A percentile compares a stretch with the other conserved stretches of the same genome.
phyloP scores from a whole-genome alignment of 1,139 yeast genomes.

The Tardiomyces depauwii region DNA sequence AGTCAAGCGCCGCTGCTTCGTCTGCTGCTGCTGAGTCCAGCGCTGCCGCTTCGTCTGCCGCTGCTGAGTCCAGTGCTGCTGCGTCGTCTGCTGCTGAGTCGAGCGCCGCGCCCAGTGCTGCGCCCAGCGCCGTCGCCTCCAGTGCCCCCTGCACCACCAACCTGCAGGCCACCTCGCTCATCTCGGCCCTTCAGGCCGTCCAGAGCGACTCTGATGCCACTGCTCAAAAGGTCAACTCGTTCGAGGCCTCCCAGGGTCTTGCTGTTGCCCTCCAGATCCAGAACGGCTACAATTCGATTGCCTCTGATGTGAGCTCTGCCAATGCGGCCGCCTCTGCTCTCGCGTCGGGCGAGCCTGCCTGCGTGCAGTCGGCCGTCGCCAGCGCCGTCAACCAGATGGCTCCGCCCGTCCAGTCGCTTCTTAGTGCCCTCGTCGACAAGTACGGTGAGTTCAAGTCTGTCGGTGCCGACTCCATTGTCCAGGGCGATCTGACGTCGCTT shows the following conservation, averaged over 20 bases:
- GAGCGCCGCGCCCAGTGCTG: no score
- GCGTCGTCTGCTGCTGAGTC: constrained; percentile 1
- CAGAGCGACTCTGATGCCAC: background rate
- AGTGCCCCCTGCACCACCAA: background rate
- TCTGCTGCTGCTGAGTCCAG: constrained; percentile 3
- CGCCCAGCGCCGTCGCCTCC: no score
- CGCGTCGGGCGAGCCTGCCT: background rate
- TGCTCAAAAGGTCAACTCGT: background rate
- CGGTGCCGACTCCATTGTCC: background rate
- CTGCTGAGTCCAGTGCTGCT: background rate
- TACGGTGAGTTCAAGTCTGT: background rate
- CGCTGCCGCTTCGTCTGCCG: constrained; percentile 1
- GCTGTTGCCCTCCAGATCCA: background rate
- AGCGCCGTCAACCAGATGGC: background rate
- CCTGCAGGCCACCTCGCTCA: background rate
- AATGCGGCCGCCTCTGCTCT: background rate
- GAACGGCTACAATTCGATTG: background rate
- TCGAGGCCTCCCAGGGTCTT: background rate
- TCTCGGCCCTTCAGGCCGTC: background rate
- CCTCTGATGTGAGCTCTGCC: background rate
- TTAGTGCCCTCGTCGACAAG: background rate
- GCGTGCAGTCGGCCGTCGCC: background rate
- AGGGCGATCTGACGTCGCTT: background rate
- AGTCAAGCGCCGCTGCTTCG: constrained; percentile 1
- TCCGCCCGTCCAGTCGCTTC: background rate